These are phyloP conservation scores for Globisporangium camurandrum DNA, from an alignment of 352 stramenopile species.

Conservation along the genomic window DNA sequence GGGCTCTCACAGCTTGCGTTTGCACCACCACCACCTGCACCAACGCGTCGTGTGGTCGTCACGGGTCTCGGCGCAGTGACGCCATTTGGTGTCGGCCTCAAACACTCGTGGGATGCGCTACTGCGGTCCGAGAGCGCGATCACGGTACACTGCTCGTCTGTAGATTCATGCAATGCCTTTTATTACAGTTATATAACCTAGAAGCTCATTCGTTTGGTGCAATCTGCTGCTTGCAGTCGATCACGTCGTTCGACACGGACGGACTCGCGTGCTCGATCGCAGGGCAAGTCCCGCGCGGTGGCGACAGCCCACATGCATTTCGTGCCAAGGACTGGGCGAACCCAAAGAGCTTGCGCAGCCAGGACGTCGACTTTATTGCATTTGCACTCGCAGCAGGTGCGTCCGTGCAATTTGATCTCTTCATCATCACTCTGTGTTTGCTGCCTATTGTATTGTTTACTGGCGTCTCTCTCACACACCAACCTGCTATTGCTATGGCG, in stretches of 20 bases:
- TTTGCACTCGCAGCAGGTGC: constrained; percentile 79
- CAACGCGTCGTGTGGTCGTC: constrained; percentile 84
- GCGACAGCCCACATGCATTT: constrained; percentile 43
- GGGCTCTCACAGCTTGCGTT: constrained; percentile 65
- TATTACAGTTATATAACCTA: not conserved
- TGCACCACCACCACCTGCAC: constrained; percentile 36
- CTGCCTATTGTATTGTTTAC: too few species aligned
- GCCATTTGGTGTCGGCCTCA: constrained; percentile 83
- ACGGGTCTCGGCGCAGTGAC: constrained; percentile 89
- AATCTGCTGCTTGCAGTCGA: constrained; percentile 18
- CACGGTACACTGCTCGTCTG: constrained; percentile 32
- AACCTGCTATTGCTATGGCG: too few species aligned
- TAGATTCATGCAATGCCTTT: too few species aligned
- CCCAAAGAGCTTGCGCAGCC: constrained; percentile 49
- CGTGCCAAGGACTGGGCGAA: constrained; percentile 64
- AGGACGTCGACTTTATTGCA: constrained; percentile 83
- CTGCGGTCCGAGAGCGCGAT: constrained; percentile 76
- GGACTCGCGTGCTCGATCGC: constrained; percentile 66
- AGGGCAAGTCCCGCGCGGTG: constrained; percentile 58
- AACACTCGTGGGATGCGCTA: constrained; percentile 76
- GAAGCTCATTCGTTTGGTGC: not conserved
- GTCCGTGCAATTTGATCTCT: not conserved
- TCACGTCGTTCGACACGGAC: constrained; percentile 46
- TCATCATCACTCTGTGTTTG: not conserved
- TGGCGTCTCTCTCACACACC: too few species aligned